phyloP scores from a whole-genome alignment of 2,329 filamentous ascomycete genomes.

The Stachybotrys chlorohalonatus region DNA sequence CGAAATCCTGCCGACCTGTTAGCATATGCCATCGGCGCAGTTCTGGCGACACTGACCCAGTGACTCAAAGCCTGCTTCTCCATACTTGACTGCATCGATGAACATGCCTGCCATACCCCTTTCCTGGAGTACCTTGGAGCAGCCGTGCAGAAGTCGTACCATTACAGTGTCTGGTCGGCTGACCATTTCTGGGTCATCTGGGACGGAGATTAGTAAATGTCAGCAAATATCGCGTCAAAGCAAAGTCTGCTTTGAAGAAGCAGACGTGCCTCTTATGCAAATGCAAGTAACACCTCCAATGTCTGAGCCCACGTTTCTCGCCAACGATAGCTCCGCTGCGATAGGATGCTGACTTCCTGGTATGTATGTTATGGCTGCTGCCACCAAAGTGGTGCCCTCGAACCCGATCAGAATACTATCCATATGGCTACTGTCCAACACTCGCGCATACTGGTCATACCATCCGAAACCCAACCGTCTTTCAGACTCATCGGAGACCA shows the following conservation, averaged over 20 bases:
- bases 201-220: constrained; percentile 15
- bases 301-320: constrained; percentile 35
- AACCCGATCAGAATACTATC: constrained; percentile 46
- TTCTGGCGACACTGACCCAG: constrained; percentile 33
- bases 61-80: constrained; percentile 38
- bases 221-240: constrained; percentile 1
- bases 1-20: constrained; percentile 35
- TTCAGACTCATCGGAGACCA: constrained; percentile 39
- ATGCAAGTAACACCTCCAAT: constrained; percentile 53
- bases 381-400: constrained; percentile 38
- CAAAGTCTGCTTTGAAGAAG: not conserved
- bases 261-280: constrained; percentile 42
- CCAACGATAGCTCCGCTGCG: constrained; percentile 47
- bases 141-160: constrained; percentile 44
- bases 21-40: not conserved
- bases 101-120: constrained; percentile 46
- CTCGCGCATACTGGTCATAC: constrained; percentile 49
- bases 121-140: constrained; percentile 34
- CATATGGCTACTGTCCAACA: constrained; percentile 37
- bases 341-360: constrained; percentile 35
- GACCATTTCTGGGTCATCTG: constrained; percentile 31
- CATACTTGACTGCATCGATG: constrained; percentile 44
- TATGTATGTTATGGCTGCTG: constrained; percentile 45
- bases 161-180: constrained; percentile 39
- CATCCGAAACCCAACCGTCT: constrained; percentile 42